A percentile compares a stretch with the other conserved stretches of the same genome.
phyloP scores from a whole-genome alignment of 78 protist species.

The Planoprotostelium fungivorum region DNA sequence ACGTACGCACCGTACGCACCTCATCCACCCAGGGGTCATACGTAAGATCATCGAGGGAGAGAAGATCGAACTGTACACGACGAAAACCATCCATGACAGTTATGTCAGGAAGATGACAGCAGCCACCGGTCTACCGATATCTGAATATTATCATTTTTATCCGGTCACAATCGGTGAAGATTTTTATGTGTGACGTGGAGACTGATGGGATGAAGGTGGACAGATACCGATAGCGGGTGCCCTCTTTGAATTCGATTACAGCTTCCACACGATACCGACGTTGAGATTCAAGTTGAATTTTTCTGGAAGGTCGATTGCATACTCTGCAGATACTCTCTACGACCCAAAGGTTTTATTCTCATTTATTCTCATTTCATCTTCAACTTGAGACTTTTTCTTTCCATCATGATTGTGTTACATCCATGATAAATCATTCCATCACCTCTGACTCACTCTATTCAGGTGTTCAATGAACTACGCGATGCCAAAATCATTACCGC shows the following conservation, averaged over 20 bases:
- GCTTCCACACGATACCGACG: conserved; percentile 59
- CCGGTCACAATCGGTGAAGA: conserved; percentile 58
- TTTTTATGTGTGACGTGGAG: not conserved
- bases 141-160: conserved; percentile 29
- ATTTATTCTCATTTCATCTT: no score
- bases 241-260: conserved; percentile 38
- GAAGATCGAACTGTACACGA: conserved; percentile 56
- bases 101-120: conserved; percentile 58
- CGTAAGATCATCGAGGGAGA: conserved; percentile 41
- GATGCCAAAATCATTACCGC: conserved; percentile 4
- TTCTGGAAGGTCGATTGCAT: conserved; percentile 28
- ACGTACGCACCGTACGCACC: not conserved
- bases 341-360: conserved; percentile 42
- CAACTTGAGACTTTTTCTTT: no score
- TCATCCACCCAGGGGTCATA: not conserved
- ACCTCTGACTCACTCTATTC: no score
- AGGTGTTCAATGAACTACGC: not conserved
- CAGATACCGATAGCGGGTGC: not conserved
- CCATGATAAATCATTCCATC: no score
- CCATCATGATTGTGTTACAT: no score
- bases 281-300: conserved; percentile 32
- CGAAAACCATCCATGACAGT: conserved; percentile 38
- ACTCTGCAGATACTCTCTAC: conserved; percentile 59
- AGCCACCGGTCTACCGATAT: conserved; percentile 22
- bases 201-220: not conserved